Evolutionary conservation across 148 eudicot species (phyloP), one percentile per base, ranked within the genome.

Genomic region (Pouteria glomerata): DNA sequence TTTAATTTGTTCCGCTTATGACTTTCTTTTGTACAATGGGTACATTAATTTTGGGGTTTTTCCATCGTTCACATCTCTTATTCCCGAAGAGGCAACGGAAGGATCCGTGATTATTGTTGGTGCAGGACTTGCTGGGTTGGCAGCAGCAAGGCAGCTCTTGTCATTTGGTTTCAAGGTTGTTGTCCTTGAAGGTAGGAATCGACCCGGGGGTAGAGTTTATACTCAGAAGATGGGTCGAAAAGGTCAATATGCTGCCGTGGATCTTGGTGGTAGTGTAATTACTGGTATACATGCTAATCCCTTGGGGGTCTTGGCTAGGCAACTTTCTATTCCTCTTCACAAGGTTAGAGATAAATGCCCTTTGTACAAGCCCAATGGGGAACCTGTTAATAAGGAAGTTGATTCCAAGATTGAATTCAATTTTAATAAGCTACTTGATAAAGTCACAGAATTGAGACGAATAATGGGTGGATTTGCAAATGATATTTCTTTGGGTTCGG

Each of bases 221-320:
- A 90, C 97, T 29, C 89, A 93, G 76, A 93, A 87, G 74, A 83
- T 93, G 92, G 89, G 88, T 30, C 76, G 60, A 66, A 78, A 82
- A 37, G 92, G 84, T 61, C 73, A 82, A 13, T 86, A 63, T 79
- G 88, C 91, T 61, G 90, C 88, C 8, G 95, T 89, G 58, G 98
- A 93, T 79, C 83, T 93, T 18, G 98, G 98, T 63, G 98, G 98
- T 56, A 93, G 97, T 74, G 92, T 93, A 45, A 93, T 93, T 34
- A 93, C 98, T 4, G 98, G 98, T 35, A 93, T 89, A 71, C 92
- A 93, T 78, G 97, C 97, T 6, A 93, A 93, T 73, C 98, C 98
- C 55, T 72, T 93, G 76, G 98, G 95, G 19, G 98, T 93, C 78
- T 78, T 93, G 57, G 97, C 97, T 57, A 85, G 98, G 69, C 98